Conservation (phyloP, 768 basidiomycete species). For the Rhodosporidiobolus odoratus region DNA sequence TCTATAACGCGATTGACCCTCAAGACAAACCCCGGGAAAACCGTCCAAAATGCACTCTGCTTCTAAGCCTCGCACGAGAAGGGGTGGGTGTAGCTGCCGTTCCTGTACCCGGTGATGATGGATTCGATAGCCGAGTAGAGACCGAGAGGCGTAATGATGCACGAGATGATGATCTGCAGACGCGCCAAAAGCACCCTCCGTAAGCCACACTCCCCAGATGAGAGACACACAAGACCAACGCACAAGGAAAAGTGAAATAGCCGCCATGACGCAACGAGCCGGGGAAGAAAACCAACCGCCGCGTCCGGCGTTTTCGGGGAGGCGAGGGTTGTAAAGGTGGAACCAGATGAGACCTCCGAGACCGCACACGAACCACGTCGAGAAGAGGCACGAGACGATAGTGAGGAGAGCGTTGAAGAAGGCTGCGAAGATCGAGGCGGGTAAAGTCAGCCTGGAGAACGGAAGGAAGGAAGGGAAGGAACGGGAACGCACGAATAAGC, state of each 20-base stretch:
- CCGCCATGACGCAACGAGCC: too few species aligned
- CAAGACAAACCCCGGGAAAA: too few species aligned
- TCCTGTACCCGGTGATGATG: conserved; percentile 2
- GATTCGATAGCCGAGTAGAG: background rate
- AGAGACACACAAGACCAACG: background rate
- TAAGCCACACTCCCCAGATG: too few species aligned
- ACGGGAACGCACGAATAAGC: background rate
- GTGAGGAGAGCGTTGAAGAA: conserved; percentile 18
- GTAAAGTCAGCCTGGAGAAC: background rate
- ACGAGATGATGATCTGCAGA: background rate
- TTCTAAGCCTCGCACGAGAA: conserved; percentile 12
- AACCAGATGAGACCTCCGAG: conserved; percentile 1
- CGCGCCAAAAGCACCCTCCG: too few species aligned
- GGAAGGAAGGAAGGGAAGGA: background rate
- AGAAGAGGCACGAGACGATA: conserved; percentile 6
- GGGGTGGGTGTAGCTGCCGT: conserved; percentile 6
- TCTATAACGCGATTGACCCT: too few species aligned
- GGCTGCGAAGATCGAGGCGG: background rate
- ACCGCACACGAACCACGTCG: conserved; percentile 12
- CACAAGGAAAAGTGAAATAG: background rate
- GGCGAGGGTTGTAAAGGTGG: conserved; percentile 1
- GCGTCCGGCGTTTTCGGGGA: background rate
- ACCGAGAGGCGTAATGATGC: background rate
- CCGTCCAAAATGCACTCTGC: too few species aligned
- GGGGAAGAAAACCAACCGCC: background rate